phyloP scores from a whole-genome alignment of 495 filamentous ascomycete species.

The Annulohypoxylon nitens region DNA sequence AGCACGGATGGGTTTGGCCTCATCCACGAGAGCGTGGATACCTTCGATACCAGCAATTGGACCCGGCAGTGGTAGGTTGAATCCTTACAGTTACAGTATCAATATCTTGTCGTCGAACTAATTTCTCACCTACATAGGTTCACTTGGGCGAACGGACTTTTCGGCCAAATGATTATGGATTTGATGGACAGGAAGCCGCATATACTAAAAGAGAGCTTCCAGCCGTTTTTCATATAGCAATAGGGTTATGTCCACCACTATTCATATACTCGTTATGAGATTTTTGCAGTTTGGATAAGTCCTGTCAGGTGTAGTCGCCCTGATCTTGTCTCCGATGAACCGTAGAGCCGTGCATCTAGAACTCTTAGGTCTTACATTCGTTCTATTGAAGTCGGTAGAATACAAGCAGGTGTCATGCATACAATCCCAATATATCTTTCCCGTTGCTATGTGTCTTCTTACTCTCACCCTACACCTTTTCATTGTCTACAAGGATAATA shows the following conservation, averaged over 20 bases:
- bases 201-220: slow-evolving; percentile 56
- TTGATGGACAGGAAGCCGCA: slow-evolving; percentile 60
- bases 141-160: slow-evolving; percentile 77
- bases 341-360: no score
- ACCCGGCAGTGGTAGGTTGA: slow-evolving; percentile 67
- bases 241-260: not conserved
- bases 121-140: slow-evolving; percentile 62
- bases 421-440: no score
- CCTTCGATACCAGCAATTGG: slow-evolving; percentile 64
- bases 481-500: not conserved
- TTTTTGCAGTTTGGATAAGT: not conserved
- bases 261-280: not conserved
- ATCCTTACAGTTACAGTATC: not conserved
- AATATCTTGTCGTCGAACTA: not conserved
- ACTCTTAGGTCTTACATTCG: no score
- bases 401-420: no score
- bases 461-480: not conserved
- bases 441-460: not conserved
- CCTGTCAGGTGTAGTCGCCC: no score
- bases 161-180: slow-evolving; percentile 74
- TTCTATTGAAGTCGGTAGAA: no score
- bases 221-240: slow-evolving; percentile 41
- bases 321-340: no score
- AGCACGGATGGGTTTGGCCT: slow-evolving; percentile 70
- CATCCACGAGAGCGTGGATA: slow-evolving; percentile 73